phyloP scores from a whole-genome alignment of 805 yeast genomes.

The Wickerhamomyces chambardii region DNA sequence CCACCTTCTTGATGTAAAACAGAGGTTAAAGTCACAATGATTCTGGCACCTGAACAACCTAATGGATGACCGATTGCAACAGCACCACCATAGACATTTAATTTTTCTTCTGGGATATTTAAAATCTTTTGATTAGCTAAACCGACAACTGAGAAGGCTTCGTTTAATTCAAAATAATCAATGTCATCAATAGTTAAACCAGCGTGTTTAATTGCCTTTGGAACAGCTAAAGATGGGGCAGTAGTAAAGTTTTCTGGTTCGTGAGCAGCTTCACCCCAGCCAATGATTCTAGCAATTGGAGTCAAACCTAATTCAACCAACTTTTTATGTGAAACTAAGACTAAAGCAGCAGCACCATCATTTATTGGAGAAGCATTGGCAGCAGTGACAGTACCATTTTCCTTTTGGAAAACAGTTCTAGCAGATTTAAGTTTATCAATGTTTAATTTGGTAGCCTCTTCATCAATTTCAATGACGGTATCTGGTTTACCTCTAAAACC shows the following conservation, averaged over 20 bases:
- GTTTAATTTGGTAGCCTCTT: constrained; percentile 73
- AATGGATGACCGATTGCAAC: constrained; percentile 94
- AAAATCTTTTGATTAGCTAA: constrained; percentile 76
- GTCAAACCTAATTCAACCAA: constrained; percentile 77
- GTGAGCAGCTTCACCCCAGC: constrained; percentile 99
- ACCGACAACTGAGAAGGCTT: constrained; percentile 97
- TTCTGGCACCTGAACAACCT: constrained; percentile 95
- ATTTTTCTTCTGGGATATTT: constrained; percentile 51
- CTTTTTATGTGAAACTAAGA: constrained; percentile 79
- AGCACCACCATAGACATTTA: constrained; percentile 92
- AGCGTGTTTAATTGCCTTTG: constrained; percentile 92
- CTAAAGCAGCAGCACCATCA: constrained; percentile 97
- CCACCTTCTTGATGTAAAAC: constrained; percentile 81
- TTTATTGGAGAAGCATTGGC: constrained; percentile 95
- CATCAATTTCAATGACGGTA: constrained; percentile 62
- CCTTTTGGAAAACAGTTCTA: constrained; percentile 91
- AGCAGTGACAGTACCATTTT: constrained; percentile 93
- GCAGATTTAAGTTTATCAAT: constrained; percentile 72
- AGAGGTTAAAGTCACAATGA: constrained; percentile 76
- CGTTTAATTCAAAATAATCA: constrained; percentile 93
- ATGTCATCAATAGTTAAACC: constrained; percentile 53
- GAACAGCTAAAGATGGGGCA: constrained; percentile 91
- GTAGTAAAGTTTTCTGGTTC: constrained; percentile 93
- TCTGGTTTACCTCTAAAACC: constrained; percentile 92
- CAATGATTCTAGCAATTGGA: constrained; percentile 82